phyloP scores from a whole-genome alignment of 257 asterid genomes.

The Solanum sitiens region DNA sequence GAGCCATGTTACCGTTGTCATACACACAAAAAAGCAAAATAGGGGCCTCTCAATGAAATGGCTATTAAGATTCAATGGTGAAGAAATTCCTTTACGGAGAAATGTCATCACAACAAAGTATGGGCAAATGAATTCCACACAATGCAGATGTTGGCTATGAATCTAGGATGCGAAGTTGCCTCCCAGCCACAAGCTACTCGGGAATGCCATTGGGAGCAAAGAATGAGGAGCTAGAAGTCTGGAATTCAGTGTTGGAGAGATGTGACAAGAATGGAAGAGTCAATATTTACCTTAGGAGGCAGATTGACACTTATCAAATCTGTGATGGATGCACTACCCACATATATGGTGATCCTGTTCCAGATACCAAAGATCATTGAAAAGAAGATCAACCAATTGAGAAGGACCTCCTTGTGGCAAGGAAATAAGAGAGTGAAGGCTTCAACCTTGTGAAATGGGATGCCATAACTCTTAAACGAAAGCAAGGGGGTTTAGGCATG shows the following conservation, averaged over 20 bases:
- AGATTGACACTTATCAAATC: background rate
- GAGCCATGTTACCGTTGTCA: background rate
- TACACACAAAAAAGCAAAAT: background rate
- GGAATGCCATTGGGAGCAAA: background rate
- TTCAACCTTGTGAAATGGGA: background rate
- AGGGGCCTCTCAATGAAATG: background rate
- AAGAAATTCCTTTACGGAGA: background rate
- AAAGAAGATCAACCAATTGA: background rate
- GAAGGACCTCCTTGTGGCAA: background rate
- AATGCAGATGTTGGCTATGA: background rate
- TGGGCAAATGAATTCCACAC: background rate
- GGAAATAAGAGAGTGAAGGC: background rate
- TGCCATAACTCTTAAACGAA: background rate
- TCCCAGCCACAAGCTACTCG: background rate
- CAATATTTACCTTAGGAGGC: background rate
- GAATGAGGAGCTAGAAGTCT: background rate
- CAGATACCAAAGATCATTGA: background rate
- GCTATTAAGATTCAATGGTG: background rate
- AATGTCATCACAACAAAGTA: background rate
- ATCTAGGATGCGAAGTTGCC: background rate
- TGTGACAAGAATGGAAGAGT: background rate
- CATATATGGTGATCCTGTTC: background rate
- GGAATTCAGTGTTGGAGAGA: background rate
- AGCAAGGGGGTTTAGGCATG: background rate
- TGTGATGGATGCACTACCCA: background rate